phyloP scores from a whole-genome alignment of 805 yeast genomes.

The Scheffersomyces lignosus region DNA sequence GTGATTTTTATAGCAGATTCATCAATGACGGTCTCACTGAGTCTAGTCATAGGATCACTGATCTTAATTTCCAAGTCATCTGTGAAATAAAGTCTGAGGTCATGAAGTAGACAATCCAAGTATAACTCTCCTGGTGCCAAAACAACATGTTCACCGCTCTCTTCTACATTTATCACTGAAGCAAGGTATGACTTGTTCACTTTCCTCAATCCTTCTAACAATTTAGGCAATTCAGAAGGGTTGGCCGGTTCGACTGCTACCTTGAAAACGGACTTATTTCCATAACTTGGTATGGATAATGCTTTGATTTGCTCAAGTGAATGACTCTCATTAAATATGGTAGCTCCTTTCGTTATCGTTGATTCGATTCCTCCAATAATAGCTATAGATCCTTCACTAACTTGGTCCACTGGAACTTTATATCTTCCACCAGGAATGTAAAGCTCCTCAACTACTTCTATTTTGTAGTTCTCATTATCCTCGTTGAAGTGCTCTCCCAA shows the following conservation, averaged over 20 bases:
- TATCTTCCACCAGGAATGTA: constrained; percentile 72
- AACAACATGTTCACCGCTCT: constrained; percentile 82
- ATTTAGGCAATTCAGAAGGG: constrained; percentile 75
- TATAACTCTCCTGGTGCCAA: constrained; percentile 86
- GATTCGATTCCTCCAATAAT: constrained; percentile 64
- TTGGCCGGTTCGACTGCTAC: constrained; percentile 79
- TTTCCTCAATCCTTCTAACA: constrained; percentile 67
- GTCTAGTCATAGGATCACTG: constrained; percentile 79
- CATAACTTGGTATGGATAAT: constrained; percentile 33
- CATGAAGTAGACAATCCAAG: constrained; percentile 80
- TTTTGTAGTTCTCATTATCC: constrained; percentile 53
- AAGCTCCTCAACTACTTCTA: constrained; percentile 42
- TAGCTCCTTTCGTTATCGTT: constrained; percentile 58
- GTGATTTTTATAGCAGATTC: constrained; percentile 69
- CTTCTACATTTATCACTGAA: constrained; percentile 70
- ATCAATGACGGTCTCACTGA: constrained; percentile 73
- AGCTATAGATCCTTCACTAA: constrained; percentile 67
- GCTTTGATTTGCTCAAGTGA: constrained; percentile 28
- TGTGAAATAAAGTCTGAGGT: constrained; percentile 62
- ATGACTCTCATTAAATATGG: constrained; percentile 41
- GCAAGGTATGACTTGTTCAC: constrained; percentile 66
- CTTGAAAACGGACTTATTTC: constrained; percentile 64
- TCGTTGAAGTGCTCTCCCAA: constrained; percentile 54
- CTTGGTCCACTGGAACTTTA: constrained; percentile 50
- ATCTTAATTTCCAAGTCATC: constrained; percentile 68